These are phyloP conservation scores for Aspergillus piperis DNA, from an alignment of 2,329 filamentous ascomycete species.

Conservation along the genomic window DNA sequence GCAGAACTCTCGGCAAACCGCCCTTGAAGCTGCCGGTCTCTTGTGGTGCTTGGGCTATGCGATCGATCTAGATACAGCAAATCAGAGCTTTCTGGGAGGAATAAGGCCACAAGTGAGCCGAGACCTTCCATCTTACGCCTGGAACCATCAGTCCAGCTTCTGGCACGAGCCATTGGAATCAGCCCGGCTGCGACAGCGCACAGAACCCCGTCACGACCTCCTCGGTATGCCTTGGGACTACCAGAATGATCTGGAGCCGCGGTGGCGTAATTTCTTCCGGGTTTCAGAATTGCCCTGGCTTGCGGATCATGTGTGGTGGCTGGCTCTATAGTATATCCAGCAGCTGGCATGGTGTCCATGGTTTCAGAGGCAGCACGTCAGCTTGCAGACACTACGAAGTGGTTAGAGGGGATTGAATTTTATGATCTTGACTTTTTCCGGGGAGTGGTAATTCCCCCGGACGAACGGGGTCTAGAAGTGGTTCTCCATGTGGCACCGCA, in stretches of 20 bases:
- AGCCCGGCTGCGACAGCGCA: constrained; percentile 24
- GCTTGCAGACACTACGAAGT: not conserved
- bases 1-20: constrained; percentile 13
- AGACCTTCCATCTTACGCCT: constrained; percentile 46
- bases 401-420: not conserved
- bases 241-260: constrained; percentile 28
- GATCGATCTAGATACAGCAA: constrained; percentile 5
- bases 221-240: constrained; percentile 24
- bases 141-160: constrained; percentile 41
- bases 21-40: constrained; percentile 13
- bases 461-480: constrained; percentile 22
- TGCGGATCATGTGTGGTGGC: constrained; percentile 43
- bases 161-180: constrained; percentile 37
- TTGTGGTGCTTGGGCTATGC: constrained; percentile 20
- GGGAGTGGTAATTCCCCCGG: constrained; percentile 22
- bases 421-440: constrained; percentile 12
- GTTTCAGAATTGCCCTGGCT: constrained; percentile 45
- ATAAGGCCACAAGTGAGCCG: no score
- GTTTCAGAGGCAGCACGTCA: constrained; percentile 25
- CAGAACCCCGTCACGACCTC: constrained; percentile 22
- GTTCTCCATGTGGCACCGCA: constrained; percentile 21
- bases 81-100: not conserved
- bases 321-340: constrained; percentile 27
- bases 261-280: constrained; percentile 50
- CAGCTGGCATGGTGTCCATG: constrained; percentile 27